A percentile compares a stretch with the other conserved stretches of the same genome.
phyloP scores from a whole-genome alignment of 2,329 filamentous ascomycete genomes.

The Xylaria sp. region DNA sequence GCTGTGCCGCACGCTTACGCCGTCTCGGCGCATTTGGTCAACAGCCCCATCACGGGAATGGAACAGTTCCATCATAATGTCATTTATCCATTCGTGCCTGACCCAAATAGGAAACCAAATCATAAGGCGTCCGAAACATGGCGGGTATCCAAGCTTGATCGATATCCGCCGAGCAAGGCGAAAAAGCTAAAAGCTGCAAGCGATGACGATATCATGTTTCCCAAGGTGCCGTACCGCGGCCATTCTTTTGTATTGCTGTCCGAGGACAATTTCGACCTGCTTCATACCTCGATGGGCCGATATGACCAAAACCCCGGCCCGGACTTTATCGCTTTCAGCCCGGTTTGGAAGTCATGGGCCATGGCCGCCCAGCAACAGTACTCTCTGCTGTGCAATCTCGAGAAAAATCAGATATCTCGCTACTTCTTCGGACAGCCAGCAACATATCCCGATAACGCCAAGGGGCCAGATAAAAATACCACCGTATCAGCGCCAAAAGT shows the following conservation, averaged over 20 bases:
- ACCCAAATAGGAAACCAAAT: slow-evolving; percentile 48
- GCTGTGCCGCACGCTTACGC: slow-evolving; percentile 61
- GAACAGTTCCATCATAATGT: slow-evolving; percentile 65
- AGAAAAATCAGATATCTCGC: slow-evolving; percentile 55
- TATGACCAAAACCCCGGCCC: slow-evolving; percentile 53
- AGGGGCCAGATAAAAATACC: slow-evolving; percentile 32
- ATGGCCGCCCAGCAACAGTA: slow-evolving; percentile 62
- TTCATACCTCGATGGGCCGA: slow-evolving; percentile 60
- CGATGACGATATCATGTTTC: slow-evolving; percentile 50
- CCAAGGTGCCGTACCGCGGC: slow-evolving; percentile 52
- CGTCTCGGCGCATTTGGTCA: slow-evolving; percentile 67
- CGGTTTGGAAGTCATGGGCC: slow-evolving; percentile 60
- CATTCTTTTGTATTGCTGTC: slow-evolving; percentile 64
- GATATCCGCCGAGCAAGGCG: slow-evolving; percentile 38
- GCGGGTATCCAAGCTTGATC: slow-evolving; percentile 52
- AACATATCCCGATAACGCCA: slow-evolving; percentile 42
- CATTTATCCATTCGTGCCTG: slow-evolving; percentile 65
- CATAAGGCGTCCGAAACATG: slow-evolving; percentile 50
- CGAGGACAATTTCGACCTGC: slow-evolving; percentile 55
- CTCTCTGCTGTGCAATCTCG: slow-evolving; percentile 62
- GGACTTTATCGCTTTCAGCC: slow-evolving; percentile 53
- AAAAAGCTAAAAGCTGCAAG: slow-evolving; percentile 36
- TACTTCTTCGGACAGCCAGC: slow-evolving; percentile 59
- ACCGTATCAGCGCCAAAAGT: slow-evolving; percentile 21
- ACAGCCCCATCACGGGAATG: slow-evolving; percentile 64